Base-by-base conservation (phyloP, 1,284 basidiomycete genomes). In the Pseudozyma pruni region DNA sequence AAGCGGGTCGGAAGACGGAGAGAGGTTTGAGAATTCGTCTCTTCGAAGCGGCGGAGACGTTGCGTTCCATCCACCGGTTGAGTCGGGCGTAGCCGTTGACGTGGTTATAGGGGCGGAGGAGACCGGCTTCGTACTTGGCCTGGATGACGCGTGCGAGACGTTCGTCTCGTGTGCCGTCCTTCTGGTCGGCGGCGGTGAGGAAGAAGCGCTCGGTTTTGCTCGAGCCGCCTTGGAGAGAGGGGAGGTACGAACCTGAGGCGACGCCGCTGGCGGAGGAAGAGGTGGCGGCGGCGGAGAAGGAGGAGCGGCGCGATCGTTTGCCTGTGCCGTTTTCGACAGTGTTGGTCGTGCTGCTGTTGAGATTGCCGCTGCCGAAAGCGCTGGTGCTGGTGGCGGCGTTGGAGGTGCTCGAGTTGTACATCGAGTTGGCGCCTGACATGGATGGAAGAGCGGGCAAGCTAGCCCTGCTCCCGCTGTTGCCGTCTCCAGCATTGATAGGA, bases 91-190 rank as follows among this genome's bases (percentile, higher is more conserved):
- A 81, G 19, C 79, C 80, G 35, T 81, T 79, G 43, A 95, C 93
- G 81, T 97, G 96, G 83, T 98, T 95, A 80, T 96, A 97, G 0
- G 95, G 95, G 78, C 93, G 93, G 62, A 98, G 84, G 38, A 98
- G 83, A 0, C 94, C 95, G 1, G 94, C 95, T 81, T 98, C 94
- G 83, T 96, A 97, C 84, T 98, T 98, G 77, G 92, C 94, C 71
- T 91, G 89, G 75, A 98, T 98, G 68, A 98, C 95, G 61, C 91
- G 87, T 59, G 90, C 91, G 35, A 98, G 84, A 1, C 94, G 89
- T 73, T 96, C 92, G 68, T 95, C 92, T 33, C 94, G 87, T 13
- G 93, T 91, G 0, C 94, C 94, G 11, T 90, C 88, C 42, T 92
- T 92, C 80, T 97, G 94, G 83, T 98, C 94, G 0, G 95, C 95